Evolutionary conservation across 352 stramenopile genomes (phyloP), one percentile per base, ranked within the genome.

Genomic region (Globisporangium iwayamae): DNA sequence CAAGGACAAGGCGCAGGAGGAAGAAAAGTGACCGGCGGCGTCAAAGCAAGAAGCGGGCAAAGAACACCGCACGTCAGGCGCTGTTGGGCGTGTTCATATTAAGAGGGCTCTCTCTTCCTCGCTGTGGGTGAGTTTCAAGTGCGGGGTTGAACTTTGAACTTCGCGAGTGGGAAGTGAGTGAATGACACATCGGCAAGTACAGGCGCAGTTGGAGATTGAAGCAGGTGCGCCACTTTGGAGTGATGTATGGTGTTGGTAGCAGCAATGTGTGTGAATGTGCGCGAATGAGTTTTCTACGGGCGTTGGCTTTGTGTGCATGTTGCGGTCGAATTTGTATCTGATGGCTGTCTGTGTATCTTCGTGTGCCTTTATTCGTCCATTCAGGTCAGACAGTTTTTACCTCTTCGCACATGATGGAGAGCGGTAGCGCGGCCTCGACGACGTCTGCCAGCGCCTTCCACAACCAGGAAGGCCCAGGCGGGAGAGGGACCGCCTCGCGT

Each of bases 401-500:
- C 43, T 63, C 47, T 32, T 65, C 50, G 48, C 50, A 59, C 36
- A 68, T 68, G 62, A 68, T 68, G 62, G 62, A 68, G 51, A 62
- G 55, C 46, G 30, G 55, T n/a, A 62, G 62, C 36, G 62, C 62
- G 20, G 28, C 56, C 14, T 62, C 56, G 36, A 56, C 60, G 22
- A 54, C 57, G 6, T 28, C 52, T 9, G 32, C 55, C 16, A 65
- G 48, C 39, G 60, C 60, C 28, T 65, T 60, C 50, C 60, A 65
- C 39, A 51, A 58, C 50, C 10, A 50, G 25, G 60, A 65, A 36
- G 60, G 50, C 9, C 60, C 60, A 0, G 39, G 56, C 25, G 43
- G 28, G 4, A 55, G 45, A 55, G 56, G 56, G 14, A n/a, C n/a
- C 18, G 43, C 45, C 14, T 34, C 58, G 39, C 60, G 59, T 16